phyloP scores from a whole-genome alignment of 1,139 yeast genomes.

The Tardiomyces depauwii region DNA sequence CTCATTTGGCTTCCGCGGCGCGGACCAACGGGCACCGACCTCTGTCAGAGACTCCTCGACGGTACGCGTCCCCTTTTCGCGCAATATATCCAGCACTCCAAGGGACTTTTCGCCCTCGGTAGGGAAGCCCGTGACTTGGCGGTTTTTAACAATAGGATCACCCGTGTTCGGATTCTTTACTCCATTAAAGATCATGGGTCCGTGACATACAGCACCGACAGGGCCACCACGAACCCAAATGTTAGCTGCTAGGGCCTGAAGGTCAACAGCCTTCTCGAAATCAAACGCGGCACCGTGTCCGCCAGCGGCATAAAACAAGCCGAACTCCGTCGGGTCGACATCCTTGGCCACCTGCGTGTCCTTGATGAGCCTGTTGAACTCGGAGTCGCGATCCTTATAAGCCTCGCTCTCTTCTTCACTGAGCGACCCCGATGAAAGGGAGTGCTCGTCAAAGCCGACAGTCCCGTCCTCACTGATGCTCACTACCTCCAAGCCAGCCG shows the following conservation, averaged over 20 bases:
- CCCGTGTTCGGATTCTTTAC: conserved; percentile 35
- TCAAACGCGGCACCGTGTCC: conserved; percentile 57
- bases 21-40: conserved; percentile 34
- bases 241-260: conserved; percentile 35
- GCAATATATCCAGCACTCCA: conserved; percentile 29
- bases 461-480: conserved; percentile 49
- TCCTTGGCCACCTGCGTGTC: conserved; percentile 34
- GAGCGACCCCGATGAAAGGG: conserved; percentile 31
- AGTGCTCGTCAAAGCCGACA: conserved; percentile 45
- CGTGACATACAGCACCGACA: conserved; percentile 57
- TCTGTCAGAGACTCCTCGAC: conserved; percentile 28
- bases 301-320: conserved; percentile 48
- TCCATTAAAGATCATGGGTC: conserved; percentile 44
- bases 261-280: conserved; percentile 39
- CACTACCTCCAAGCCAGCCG: conserved; percentile 40
- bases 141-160: conserved; percentile 38
- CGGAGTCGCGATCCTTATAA: conserved; percentile 31
- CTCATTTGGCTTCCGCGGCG: conserved; percentile 42
- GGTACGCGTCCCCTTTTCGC: conserved; percentile 27
- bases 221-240: conserved; percentile 43
- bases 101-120: conserved; percentile 33
- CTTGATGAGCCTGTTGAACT: conserved; percentile 20
- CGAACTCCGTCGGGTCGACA: conserved; percentile 37
- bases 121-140: conserved; percentile 50
- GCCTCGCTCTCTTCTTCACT: conserved; percentile 33